Base-by-base conservation (phyloP, 495 filamentous ascomycete genomes). In the Aspergillus biplanus region DNA sequence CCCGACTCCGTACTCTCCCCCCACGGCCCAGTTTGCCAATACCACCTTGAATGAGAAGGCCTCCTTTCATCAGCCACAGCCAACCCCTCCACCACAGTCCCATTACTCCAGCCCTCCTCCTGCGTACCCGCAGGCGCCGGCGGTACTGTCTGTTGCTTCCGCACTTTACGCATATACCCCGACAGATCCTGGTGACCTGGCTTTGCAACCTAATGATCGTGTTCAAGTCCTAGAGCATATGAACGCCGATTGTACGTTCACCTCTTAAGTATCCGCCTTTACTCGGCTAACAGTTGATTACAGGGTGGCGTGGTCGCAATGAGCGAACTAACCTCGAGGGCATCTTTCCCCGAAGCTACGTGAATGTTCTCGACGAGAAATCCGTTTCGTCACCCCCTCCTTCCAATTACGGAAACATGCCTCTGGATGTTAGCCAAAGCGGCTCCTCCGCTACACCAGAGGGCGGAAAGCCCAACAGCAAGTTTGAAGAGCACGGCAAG, bases 261-360 rank as follows among this genome's bases (percentile, higher is more conserved):
- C 31, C 46, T 27, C 50, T 39, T 13, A 15, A 21, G 16, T 13
- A 33, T 16, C 1, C 11, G 33, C 32, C 11, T 31, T 31, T 49
- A 27, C 37, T 44, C 52, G 35, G 59, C 69, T 78, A 71, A 74
- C 58, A 60, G 58, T 55, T 7, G 44, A 62, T 46, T 67, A 37
- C 56, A 82, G 79, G 79, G 79, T 97, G 92, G 92, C 87, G 90
- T 78, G 95, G 95, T 58, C 86, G 85, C 32, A 92, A 95, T 73
- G 77, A 86, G 65, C 87, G 91, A 12, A 96, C 91, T 15, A 90
- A 88, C 35, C 73, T 84, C 65, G 90, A 94, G 75, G 95, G 95
- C 58, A 92, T 97, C 67, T 97, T 99, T 82, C 94, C 95, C 21
- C 83, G 87, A 50, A 89, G 81, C 70, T 97, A 97, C 65, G 94